Base-by-base conservation (phyloP, 495 filamentous ascomycete genomes). In the Neurospora sp. region DNA sequence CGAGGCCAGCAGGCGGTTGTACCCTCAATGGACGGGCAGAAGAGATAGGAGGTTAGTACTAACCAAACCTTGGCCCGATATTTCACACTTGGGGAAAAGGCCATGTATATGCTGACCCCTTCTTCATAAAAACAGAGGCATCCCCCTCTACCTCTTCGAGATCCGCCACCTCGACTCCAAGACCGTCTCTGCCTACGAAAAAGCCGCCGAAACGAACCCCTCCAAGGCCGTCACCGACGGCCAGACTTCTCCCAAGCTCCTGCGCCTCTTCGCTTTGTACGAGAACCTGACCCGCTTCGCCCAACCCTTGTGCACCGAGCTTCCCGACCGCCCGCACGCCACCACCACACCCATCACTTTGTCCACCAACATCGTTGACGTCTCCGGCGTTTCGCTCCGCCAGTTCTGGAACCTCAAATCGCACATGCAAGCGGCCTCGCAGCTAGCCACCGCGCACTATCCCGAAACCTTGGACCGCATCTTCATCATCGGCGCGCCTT, bases 361-460 rank as follows among this genome's bases (percentile, higher is more conserved):
- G 71, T 91, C 89, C 72, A 96, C 91, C 76, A 96, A 96, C 81
- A 95, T 97, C 71, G 93, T 96, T 71, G 93, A 97, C 80, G 91
- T 97, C 71, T 91, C 89, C 70, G 87, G 89, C 39, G 93, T 97
- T 5, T 92, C 93, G 19, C 81, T 97, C 81, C 92, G 92, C 85
- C 93, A 95, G 83, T 95, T 97, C 79, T 97, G 94, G 94, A 94
- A 94, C 81, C 83, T 97, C 79, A 93, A 94, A 85, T 82, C 82
- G 10, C 93, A 97, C 79, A 96, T 97, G 93, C 94, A 97, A 82
- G 93, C 94, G 79, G 92, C 93, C 0, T 92, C 90, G 80, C 87
- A 87, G 54, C 85, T 97, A 69, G 93, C 94, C n/a, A 96, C 94
- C 19, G 93, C 93, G 4, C 92, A 96, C 82, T 97, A 97, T 78